A percentile compares a stretch with the other conserved stretches of the same genome.
Evolutionary conservation across 768 basidiomycete genomes (phyloP).

Genomic region (Grammothele lineata): DNA sequence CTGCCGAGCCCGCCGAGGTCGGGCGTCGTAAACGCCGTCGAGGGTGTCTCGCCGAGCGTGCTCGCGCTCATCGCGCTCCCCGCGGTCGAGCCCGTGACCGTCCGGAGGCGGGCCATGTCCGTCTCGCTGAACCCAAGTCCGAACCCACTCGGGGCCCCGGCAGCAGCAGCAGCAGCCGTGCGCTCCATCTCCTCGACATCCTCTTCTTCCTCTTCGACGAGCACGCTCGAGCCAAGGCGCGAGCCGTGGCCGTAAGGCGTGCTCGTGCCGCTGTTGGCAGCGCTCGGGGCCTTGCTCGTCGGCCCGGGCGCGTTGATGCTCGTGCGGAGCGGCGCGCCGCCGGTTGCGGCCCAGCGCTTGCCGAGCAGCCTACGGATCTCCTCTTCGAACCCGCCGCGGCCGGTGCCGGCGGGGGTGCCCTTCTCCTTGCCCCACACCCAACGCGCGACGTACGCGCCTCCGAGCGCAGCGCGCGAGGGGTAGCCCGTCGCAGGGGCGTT

Average conservation of each 20-base stretch:
- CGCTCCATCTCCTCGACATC: constrained; percentile 59
- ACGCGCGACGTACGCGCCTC: constrained; percentile 73
- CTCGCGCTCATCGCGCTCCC: constrained; percentile 29
- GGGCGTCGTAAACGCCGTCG: constrained; percentile 58
- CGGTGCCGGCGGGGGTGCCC: constrained; percentile 31
- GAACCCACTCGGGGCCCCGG: constrained; percentile 30
- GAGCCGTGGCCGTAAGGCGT: constrained; percentile 55
- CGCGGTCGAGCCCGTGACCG: constrained; percentile 46
- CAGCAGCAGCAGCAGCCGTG: background rate
- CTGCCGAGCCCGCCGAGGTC: constrained; percentile 40
- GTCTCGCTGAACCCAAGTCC: constrained; percentile 40
- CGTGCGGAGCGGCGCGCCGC: constrained; percentile 55
- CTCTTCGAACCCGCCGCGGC: constrained; percentile 70
- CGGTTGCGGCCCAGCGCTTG: constrained; percentile 70
- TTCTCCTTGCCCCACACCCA: constrained; percentile 82
- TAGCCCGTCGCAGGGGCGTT: constrained; percentile 70
- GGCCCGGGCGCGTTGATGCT: constrained; percentile 42
- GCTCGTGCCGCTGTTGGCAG: constrained; percentile 62
- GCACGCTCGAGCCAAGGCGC: constrained; percentile 47
- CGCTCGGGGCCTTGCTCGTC: constrained; percentile 35
- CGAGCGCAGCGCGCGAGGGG: constrained; percentile 66
- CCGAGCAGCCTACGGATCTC: constrained; percentile 68
- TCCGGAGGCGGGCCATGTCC: constrained; percentile 45
- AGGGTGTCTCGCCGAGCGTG: constrained; percentile 40
- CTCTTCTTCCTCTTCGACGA: constrained; percentile 76